These are phyloP conservation scores for Oxytropis ochrocephala DNA, from an alignment of 306 rosid species.

Conservation along the genomic window DNA sequence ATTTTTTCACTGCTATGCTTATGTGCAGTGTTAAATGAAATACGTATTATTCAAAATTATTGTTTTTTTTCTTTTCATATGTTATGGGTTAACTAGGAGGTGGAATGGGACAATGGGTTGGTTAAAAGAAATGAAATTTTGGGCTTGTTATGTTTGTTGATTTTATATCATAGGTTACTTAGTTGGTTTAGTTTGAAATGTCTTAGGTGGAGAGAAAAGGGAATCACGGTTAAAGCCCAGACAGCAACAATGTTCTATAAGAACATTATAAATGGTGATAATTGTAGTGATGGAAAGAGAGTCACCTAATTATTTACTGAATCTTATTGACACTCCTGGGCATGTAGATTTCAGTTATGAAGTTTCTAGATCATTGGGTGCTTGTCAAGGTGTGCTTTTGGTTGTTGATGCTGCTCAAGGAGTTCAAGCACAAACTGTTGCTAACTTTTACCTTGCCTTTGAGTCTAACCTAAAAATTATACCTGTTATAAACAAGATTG, in stretches of 20 bases:
- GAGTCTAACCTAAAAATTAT: conserved; percentile 68
- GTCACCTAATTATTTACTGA: conserved; percentile 42
- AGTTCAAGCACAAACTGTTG: conserved; percentile 94
- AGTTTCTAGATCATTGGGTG: conserved; percentile 87
- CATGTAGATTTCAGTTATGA: conserved; percentile 94
- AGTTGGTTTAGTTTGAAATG: conserved; percentile 20
- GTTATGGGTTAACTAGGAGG: neutral
- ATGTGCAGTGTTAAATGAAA: neutral
- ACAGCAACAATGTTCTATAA: conserved; percentile 92
- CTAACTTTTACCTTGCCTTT: conserved; percentile 86
- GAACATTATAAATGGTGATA: conserved; percentile 25
- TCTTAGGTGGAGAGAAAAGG: conserved; percentile 87
- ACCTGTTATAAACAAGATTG: conserved; percentile 86
- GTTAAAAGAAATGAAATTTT: neutral
- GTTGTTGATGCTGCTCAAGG: conserved; percentile 97
- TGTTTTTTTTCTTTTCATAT: neutral
- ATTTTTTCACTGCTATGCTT: neutral
- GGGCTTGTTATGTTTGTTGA: conserved; percentile 3
- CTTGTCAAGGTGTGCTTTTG: conserved; percentile 92
- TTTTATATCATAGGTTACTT: neutral
- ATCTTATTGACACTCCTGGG: conserved; percentile 88
- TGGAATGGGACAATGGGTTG: neutral
- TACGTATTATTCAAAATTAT: neutral
- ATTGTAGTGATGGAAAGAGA: conserved; percentile 26
- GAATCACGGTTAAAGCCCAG: conserved; percentile 93